phyloP scores from a whole-genome alignment of 2,329 filamentous ascomycete species.

The Alternaria consortialis region DNA sequence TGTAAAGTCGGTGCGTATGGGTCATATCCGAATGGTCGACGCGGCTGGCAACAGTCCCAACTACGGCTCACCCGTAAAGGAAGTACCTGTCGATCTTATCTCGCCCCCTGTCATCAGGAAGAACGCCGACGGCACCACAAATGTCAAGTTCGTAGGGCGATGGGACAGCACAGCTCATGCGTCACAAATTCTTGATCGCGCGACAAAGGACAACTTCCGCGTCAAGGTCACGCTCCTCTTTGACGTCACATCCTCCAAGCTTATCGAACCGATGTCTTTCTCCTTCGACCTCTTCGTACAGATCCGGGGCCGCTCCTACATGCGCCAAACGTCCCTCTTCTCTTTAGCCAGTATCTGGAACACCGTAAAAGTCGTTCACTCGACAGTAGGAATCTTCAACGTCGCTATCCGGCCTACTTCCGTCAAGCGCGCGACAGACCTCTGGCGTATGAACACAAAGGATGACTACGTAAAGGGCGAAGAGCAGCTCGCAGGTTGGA shows the following conservation, averaged over 20 bases:
- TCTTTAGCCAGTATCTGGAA: constrained; percentile 88
- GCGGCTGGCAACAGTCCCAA: constrained; percentile 85
- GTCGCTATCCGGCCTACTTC: constrained; percentile 86
- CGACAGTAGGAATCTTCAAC: constrained; percentile 85
- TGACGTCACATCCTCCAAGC: constrained; percentile 83
- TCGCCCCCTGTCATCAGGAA: constrained; percentile 80
- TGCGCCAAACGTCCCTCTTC: constrained; percentile 83
- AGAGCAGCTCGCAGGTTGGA: constrained; percentile 84
- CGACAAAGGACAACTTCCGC: constrained; percentile 90
- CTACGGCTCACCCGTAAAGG: constrained; percentile 72
- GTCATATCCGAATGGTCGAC: constrained; percentile 84
- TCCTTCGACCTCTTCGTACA: constrained; percentile 82
- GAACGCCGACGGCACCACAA: constrained; percentile 89
- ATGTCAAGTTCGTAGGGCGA: constrained; percentile 85
- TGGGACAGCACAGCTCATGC: constrained; percentile 96
- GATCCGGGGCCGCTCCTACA: constrained; percentile 82
- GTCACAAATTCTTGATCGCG: constrained; percentile 90
- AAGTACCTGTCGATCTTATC: constrained; percentile 79
- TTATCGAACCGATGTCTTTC: constrained; percentile 90
- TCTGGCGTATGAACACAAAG: constrained; percentile 96
- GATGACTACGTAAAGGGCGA: constrained; percentile 97
- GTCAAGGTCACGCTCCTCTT: constrained; percentile 88
- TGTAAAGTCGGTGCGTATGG: constrained; percentile 77
- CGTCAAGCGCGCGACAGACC: constrained; percentile 88
- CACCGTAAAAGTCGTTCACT: constrained; percentile 83